Conservation (phyloP, 352 stramenopile genomes). For the Phytophthora fragariaefolia region DNA sequence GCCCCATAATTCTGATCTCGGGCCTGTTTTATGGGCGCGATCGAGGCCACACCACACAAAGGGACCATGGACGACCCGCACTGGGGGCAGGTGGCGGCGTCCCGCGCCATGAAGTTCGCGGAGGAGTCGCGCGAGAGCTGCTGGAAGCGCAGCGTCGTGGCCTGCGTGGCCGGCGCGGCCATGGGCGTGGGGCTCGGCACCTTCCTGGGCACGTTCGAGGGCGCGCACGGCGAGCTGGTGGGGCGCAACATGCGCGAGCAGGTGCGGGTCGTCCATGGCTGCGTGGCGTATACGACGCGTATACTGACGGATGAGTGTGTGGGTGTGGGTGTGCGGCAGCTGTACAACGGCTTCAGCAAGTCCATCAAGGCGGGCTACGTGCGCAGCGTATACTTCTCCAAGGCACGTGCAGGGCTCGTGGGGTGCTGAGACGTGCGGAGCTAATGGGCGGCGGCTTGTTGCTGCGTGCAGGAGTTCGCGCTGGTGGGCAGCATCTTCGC, state of each 20-base stretch:
- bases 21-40: background rate
- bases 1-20: background rate
- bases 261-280: too few species aligned
- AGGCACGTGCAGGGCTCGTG: conserved; percentile 37
- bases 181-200: conserved; percentile 87
- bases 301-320: conserved; percentile 3
- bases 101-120: conserved; percentile 74
- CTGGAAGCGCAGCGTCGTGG: conserved; percentile 86
- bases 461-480: conserved; percentile 73
- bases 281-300: too few species aligned
- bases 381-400: conserved; percentile 89
- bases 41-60: too few species aligned
- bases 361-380: conserved; percentile 78
- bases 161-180: conserved; percentile 64
- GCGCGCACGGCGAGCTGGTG: conserved; percentile 84
- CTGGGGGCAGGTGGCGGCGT: conserved; percentile 43
- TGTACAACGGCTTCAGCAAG: conserved; percentile 88
- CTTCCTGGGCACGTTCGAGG: conserved; percentile 90
- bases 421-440: background rate
- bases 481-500: conserved; percentile 84
- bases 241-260: conserved; percentile 88
- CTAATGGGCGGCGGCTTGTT: background rate
- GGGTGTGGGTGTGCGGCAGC: conserved; percentile 44
- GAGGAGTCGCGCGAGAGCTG: conserved; percentile 84
- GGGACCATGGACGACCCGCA: conserved; percentile 27